Evolutionary conservation across 192 early-diverging fungal genomes (phyloP).

Genomic region (Podila minutissima): DNA sequence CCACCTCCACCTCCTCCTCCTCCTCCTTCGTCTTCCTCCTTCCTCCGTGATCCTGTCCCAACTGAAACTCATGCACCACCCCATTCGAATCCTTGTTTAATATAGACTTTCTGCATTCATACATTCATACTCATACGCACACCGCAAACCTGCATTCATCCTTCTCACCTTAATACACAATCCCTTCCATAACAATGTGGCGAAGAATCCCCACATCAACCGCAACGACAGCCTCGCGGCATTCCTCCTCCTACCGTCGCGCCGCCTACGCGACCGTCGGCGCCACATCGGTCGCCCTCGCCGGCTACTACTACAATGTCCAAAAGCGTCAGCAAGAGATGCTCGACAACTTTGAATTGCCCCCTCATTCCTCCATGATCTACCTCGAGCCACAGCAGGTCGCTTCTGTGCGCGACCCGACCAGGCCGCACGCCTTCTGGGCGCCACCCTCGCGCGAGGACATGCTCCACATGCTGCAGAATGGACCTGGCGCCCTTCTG

Average conservation of each 20-base stretch:
- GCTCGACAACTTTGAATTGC: constrained; percentile 29
- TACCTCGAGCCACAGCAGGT: constrained; percentile 40
- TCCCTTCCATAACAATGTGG: constrained; percentile 30
- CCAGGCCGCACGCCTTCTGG: constrained; percentile 76
- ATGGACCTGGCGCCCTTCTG: constrained; percentile 53
- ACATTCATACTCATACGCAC: neutral
- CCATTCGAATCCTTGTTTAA: constrained; percentile 14
- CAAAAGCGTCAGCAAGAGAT: constrained; percentile 3
- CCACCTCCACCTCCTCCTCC: constrained; percentile 4
- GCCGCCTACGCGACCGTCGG: constrained; percentile 38
- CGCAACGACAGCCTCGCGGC: constrained; percentile 6
- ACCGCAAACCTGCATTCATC: neutral
- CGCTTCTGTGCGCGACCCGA: constrained; percentile 16
- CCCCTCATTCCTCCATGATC: constrained; percentile 45
- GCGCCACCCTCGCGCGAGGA: constrained; percentile 76
- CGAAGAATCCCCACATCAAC: constrained; percentile 36
- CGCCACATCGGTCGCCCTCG: constrained; percentile 28
- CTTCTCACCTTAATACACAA: neutral
- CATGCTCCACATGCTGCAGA: constrained; percentile 75
- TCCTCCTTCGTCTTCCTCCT: constrained; percentile 9
- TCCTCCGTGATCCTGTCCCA: constrained; percentile 16
- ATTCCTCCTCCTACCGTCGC: constrained; percentile 13
- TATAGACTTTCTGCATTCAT: constrained; percentile 3
- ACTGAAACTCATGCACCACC: constrained; percentile 8
- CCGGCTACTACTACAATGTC: constrained; percentile 33